phyloP scores from a whole-genome alignment of 805 yeast species.

The Monosporozyma solicola region DNA sequence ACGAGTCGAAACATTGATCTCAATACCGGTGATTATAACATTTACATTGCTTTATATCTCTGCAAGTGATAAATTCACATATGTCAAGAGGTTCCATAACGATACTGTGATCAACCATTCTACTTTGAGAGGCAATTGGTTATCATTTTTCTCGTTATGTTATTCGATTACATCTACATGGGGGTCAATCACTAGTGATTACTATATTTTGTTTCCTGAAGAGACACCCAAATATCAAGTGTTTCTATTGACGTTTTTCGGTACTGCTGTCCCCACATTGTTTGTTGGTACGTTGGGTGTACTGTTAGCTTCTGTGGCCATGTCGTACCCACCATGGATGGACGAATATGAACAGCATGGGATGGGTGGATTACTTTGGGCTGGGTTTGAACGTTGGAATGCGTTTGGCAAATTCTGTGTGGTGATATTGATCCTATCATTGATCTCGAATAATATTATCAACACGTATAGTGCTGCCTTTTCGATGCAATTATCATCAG shows the following conservation, averaged over 20 bases:
- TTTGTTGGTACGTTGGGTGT: conserved; percentile 71
- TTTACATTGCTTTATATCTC: conserved; percentile 61
- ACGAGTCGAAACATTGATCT: conserved; percentile 55
- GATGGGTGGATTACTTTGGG: conserved; percentile 64
- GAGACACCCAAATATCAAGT: conserved; percentile 46
- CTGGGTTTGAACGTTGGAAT: conserved; percentile 61
- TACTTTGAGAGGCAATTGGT: conserved; percentile 56
- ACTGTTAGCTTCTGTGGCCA: conserved; percentile 59
- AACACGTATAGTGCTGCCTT: conserved; percentile 78
- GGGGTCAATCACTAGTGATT: conserved; percentile 83
- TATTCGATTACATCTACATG: conserved; percentile 80
- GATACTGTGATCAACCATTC: conserved; percentile 17
- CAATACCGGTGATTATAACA: conserved; percentile 60
- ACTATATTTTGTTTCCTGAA: conserved; percentile 74
- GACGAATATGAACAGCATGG: conserved; percentile 49
- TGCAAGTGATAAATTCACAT: conserved; percentile 39
- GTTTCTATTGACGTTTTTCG: conserved; percentile 54
- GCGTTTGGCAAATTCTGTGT: conserved; percentile 71
- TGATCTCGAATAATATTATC: conserved; percentile 72
- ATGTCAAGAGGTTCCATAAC: conserved; percentile 29
- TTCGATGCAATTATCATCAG: conserved; percentile 58
- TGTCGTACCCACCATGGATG: conserved; percentile 47
- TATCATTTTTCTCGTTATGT: conserved; percentile 62
- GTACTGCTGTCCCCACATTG: conserved; percentile 60
- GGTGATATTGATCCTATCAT: conserved; percentile 58